Base-by-base conservation (phyloP, 306 rosid genomes). In the Trifolium dubium region DNA sequence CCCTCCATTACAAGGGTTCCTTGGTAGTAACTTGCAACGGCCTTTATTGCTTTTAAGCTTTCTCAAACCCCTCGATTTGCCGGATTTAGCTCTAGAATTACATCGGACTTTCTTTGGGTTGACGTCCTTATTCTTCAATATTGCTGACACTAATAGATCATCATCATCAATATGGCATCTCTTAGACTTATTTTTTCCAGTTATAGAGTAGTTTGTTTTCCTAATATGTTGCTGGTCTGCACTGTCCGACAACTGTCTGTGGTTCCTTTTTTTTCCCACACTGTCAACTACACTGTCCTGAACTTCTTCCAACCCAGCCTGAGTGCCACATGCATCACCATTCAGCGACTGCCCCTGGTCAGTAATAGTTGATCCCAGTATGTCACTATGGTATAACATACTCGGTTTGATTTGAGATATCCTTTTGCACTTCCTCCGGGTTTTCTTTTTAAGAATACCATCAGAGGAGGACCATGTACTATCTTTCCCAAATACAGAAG, bases 101-200 rank as follows among this genome's bases (percentile, higher is more conserved):
- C 58, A 80, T 10, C 41, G 76, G 15, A 72, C 56, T 60, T 79
- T 66, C 77, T 85, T 82, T 73, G 88, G 73, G 70, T 66, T 72
- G 64, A 80, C 84, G 59, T 84, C 89, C 78, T 87, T 88, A 73
- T 76, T 92, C 85, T 82, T 92, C 31, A 90, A 83, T 32, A 95
- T 88, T 68, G 97, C 98, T 3, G 98, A 92, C 78, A 92, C 90
- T 85, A 95, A 78, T 67, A 89, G 85, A 83, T 95, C 99, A 55
- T 92, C 96, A 74, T 95, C 99, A 69, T 87, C 88, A 81, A 95
- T 90, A 80, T 73, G 89, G 79, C 98, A 95, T 61, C 81, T 51
- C 5, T 53, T 77, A 55, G 86, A 78, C 82, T 77, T 88, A 53
- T 76, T 81, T 71, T 74, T 81, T 78, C 74, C 88, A 75, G 71